Evolutionary conservation across 768 basidiomycete genomes (phyloP).

Genomic region (Tylopilus sp.): DNA sequence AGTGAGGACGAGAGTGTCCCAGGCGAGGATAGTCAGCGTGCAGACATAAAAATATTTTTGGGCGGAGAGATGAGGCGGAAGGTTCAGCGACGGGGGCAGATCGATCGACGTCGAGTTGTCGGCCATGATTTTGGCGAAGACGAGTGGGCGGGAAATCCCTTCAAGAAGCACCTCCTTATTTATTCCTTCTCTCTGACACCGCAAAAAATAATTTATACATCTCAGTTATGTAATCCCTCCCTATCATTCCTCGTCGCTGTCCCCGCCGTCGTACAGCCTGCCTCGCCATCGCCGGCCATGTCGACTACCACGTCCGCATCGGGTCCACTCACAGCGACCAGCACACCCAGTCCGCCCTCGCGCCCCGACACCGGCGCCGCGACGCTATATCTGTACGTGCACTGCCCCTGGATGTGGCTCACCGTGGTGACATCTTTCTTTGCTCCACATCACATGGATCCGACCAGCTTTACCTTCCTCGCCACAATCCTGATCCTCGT

Average conservation of each 20-base stretch:
- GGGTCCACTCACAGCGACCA: not conserved
- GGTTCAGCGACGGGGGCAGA: slow-evolving; percentile 68
- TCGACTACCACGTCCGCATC: slow-evolving; percentile 4
- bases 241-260: not conserved
- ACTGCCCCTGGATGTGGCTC: slow-evolving; percentile 10
- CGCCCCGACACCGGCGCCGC: slow-evolving; percentile 15
- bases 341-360: slow-evolving; percentile 2
- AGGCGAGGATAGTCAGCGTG: slow-evolving; percentile 84
- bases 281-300: slow-evolving; percentile 10
- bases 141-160: not conserved
- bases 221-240: slow-evolving; percentile 18
- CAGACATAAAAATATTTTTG: slow-evolving; percentile 92
- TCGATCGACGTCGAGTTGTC: not conserved
- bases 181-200: slow-evolving; percentile 16
- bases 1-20: slow-evolving; percentile 84
- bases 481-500: slow-evolving; percentile 69
- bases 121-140: slow-evolving; percentile 19
- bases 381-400: slow-evolving; percentile 29
- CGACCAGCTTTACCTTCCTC: slow-evolving; percentile 62
- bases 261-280: not conserved
- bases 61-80: slow-evolving; percentile 74
- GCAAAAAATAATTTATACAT: too few relatives aligned
- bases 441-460: slow-evolving; percentile 9
- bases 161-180: not conserved
- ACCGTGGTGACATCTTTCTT: not conserved